Evolutionary conservation across 2,329 filamentous ascomycete species (phyloP).

Genomic region (Aspergillus pseudotamarii): DNA sequence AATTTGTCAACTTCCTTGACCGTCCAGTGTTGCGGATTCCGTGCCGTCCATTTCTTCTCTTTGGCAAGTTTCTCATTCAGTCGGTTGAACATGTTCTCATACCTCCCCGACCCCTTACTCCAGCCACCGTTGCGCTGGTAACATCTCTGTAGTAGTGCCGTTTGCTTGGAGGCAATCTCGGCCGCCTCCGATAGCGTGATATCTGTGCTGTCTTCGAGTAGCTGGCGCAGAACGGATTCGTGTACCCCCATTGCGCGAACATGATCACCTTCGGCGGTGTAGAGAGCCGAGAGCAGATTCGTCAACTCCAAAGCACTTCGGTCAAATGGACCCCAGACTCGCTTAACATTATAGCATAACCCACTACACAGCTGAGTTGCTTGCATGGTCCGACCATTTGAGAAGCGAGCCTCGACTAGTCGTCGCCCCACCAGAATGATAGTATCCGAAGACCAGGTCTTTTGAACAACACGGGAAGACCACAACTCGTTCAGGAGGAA

Average conservation of each 20-base stretch:
- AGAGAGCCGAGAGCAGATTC: slow-evolving; percentile 3
- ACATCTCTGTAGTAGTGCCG: background rate
- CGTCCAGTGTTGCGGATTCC: background rate
- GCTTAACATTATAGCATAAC: slow-evolving; percentile 7
- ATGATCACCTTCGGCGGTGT: background rate
- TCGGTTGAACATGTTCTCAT: background rate
- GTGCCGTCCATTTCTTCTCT: background rate
- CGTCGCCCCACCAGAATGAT: slow-evolving; percentile 6
- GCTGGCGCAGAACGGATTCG: slow-evolving; percentile 4
- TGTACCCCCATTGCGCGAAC: slow-evolving; percentile 4
- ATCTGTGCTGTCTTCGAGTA: background rate
- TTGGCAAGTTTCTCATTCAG: slow-evolving; percentile 6
- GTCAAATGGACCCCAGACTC: slow-evolving; percentile 7
- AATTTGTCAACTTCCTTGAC: background rate
- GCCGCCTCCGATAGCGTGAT: background rate
- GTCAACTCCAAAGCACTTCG: slow-evolving; percentile 4
- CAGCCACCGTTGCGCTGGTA: slow-evolving; percentile 5
- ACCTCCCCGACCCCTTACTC: background rate
- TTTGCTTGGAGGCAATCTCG: background rate
- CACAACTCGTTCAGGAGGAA: slow-evolving; percentile 4
- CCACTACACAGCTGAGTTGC: slow-evolving; percentile 1
- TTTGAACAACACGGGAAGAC: slow-evolving; percentile 8
- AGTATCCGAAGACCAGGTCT: slow-evolving; percentile 9
- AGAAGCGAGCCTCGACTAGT: slow-evolving; percentile 7
- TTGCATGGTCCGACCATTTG: slow-evolving; percentile 1